Evolutionary conservation across 345 rosid species (phyloP).

Genomic region (Brassica napus): DNA sequence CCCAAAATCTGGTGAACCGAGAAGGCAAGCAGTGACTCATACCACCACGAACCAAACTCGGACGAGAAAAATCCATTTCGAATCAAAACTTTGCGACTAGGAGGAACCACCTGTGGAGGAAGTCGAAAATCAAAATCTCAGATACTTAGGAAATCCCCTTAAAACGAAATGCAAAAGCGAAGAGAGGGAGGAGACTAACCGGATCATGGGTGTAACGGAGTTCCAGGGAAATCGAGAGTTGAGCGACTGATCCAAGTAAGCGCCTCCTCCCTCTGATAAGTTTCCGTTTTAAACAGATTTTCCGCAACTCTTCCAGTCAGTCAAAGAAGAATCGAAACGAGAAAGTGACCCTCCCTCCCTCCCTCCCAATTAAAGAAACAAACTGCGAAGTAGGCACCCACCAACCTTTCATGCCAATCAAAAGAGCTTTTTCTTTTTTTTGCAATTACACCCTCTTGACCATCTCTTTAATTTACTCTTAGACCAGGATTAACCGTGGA

Average conservation of each 20-base stretch:
- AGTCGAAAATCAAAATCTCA: not conserved
- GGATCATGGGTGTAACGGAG: not conserved
- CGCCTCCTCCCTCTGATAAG: not conserved
- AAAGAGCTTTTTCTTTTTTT: not conserved
- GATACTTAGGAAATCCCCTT: not conserved
- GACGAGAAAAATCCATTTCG: conserved; percentile 63
- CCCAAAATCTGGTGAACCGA: conserved; percentile 38
- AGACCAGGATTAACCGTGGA: too few species aligned
- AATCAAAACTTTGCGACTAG: not conserved
- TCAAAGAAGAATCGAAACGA: not conserved
- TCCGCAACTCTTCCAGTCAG: not conserved
- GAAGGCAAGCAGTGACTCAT: conserved; percentile 35
- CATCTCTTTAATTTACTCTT: not conserved
- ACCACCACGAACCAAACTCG: conserved; percentile 42
- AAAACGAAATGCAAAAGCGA: not conserved
- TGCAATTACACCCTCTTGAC: not conserved
- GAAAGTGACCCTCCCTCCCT: not conserved
- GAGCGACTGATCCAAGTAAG: not conserved
- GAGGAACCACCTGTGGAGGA: not conserved
- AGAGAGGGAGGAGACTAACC: too few species aligned
- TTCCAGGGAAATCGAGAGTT: conserved; percentile 1
- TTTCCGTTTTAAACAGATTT: not conserved
- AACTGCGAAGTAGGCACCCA: not conserved
- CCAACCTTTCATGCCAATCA: conserved; percentile 9
- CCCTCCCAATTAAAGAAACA: not conserved